Evolutionary conservation across 768 basidiomycete species (phyloP).

Genomic region (Megacollybia marginata): DNA sequence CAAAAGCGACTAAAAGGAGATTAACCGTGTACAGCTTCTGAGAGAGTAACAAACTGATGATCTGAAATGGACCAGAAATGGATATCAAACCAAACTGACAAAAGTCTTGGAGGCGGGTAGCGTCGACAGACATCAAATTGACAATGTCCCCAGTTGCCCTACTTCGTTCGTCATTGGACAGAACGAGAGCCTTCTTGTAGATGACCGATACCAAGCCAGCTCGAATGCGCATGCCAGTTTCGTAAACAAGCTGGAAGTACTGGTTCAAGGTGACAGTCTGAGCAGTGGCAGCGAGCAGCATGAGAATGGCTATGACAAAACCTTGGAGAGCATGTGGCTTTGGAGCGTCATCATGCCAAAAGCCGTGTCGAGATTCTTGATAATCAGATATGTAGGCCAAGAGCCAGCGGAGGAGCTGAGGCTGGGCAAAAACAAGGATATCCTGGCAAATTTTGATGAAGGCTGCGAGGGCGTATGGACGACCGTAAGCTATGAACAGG

Average conservation of each 20-base stretch:
- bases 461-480: constrained; percentile 58
- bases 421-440: constrained; percentile 75
- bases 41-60: neutral
- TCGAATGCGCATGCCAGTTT: constrained; percentile 69
- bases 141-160: constrained; percentile 89
- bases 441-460: constrained; percentile 76
- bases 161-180: constrained; percentile 79
- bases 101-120: constrained; percentile 71
- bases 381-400: constrained; percentile 79
- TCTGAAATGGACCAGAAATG: constrained; percentile 60
- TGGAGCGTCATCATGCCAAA: constrained; percentile 13
- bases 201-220: constrained; percentile 82
- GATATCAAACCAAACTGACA: constrained; percentile 80
- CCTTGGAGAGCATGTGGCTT: constrained; percentile 48
- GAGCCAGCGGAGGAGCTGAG: constrained; percentile 75
- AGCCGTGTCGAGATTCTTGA: constrained; percentile 39
- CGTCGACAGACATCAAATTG: constrained; percentile 88
- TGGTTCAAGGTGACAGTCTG: constrained; percentile 82
- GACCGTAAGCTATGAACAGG: constrained; percentile 71
- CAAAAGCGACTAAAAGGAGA: constrained; percentile 67
- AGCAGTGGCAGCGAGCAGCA: constrained; percentile 74
- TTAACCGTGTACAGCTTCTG: constrained; percentile 29
- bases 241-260: constrained; percentile 26
- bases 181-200: constrained; percentile 78
- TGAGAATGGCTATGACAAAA: constrained; percentile 64